Evolutionary conservation across 2,329 filamentous ascomycete genomes (phyloP).

Genomic region (Cordyceps farinosa): DNA sequence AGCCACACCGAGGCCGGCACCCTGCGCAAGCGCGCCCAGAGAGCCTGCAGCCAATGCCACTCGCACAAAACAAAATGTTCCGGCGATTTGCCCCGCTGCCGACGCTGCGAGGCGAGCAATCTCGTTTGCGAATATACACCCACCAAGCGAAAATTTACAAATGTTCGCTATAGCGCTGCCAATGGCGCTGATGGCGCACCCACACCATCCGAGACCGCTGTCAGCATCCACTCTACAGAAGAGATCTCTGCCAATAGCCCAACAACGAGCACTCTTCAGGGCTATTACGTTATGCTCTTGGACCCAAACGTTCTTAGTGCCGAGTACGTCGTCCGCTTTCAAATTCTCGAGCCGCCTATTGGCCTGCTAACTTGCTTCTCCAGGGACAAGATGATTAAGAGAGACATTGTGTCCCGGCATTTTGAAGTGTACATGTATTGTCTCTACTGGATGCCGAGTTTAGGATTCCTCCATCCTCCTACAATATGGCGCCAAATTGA

Average conservation of each 20-base stretch:
- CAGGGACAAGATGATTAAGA: slow-evolving; percentile 34
- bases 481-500: slow-evolving; percentile 35
- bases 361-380: not conserved
- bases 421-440: slow-evolving; percentile 38
- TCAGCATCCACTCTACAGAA: slow-evolving; percentile 1
- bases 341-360: not conserved
- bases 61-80: slow-evolving; percentile 43
- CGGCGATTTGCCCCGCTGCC: slow-evolving; percentile 38
- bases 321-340: slow-evolving; percentile 26
- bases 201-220: not conserved
- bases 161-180: slow-evolving; percentile 27
- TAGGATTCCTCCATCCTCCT: slow-evolving; percentile 37
- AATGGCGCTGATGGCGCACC: slow-evolving; percentile 9
- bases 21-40: slow-evolving; percentile 38
- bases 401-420: slow-evolving; percentile 35
- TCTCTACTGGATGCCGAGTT: slow-evolving; percentile 37
- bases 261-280: slow-evolving; percentile 19
- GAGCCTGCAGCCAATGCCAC: slow-evolving; percentile 41
- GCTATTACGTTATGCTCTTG: slow-evolving; percentile 23
- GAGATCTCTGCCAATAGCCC: slow-evolving; percentile 21
- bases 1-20: slow-evolving; percentile 43
- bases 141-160: slow-evolving; percentile 37
- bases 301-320: slow-evolving; percentile 26
- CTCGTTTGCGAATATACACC: slow-evolving; percentile 40
- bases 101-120: slow-evolving; percentile 34